phyloP scores from a whole-genome alignment of 2,329 filamentous ascomycete genomes.

The Hypomyces perniciosus region DNA sequence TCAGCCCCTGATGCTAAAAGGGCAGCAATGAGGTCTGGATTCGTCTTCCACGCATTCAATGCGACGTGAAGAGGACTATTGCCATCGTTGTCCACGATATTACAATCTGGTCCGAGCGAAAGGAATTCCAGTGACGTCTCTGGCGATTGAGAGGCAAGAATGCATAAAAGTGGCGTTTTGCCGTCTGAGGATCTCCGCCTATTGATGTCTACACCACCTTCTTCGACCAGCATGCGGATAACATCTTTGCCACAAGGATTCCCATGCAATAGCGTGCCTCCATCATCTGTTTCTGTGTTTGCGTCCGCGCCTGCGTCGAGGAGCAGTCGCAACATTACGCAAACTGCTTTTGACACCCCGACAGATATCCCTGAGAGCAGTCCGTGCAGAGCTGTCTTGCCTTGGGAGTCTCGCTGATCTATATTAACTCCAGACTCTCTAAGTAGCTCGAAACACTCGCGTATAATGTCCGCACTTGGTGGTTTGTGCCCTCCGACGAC shows the following conservation, averaged over 20 bases:
- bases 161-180: neutral
- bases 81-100: slow-evolving; percentile 15
- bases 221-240: neutral
- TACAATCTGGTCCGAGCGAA: slow-evolving; percentile 13
- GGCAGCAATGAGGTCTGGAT: slow-evolving; percentile 2
- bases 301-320: neutral
- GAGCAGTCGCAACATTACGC: slow-evolving; percentile 13
- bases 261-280: neutral
- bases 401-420: neutral
- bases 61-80: slow-evolving; percentile 18
- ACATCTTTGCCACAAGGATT: neutral
- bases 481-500: no score
- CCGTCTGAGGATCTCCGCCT: neutral
- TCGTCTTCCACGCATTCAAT: neutral
- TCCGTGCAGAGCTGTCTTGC: neutral
- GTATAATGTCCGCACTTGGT: neutral
- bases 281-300: neutral
- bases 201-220: neutral
- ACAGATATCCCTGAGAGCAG: neutral
- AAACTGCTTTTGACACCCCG: neutral
- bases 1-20: slow-evolving; percentile 18
- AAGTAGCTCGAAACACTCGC: neutral
- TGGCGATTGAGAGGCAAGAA: neutral
- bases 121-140: slow-evolving; percentile 1
- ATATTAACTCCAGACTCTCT: neutral